These are phyloP conservation scores for Thyridium curvatum DNA, from an alignment of 2,329 filamentous ascomycete genomes.

Conservation along the genomic window DNA sequence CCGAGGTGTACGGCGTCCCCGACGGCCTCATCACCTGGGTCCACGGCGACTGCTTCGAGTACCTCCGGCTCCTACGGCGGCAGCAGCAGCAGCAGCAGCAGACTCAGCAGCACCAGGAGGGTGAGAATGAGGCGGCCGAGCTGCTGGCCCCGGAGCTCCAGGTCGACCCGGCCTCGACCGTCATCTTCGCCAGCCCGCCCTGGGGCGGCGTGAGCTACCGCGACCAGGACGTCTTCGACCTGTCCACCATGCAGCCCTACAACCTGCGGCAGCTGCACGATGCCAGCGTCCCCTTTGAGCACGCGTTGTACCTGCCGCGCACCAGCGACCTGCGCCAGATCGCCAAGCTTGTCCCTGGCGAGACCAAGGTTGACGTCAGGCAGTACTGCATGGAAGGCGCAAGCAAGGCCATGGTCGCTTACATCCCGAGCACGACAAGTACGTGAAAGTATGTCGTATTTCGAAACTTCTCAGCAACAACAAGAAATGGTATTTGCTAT, in stretches of 20 bases:
- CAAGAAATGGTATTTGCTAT: too few relatives aligned
- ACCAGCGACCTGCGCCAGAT: constrained; percentile 79
- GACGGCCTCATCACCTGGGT: constrained; percentile 75
- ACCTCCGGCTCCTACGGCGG: constrained; percentile 35
- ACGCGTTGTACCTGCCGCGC: constrained; percentile 77
- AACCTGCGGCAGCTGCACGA: constrained; percentile 56
- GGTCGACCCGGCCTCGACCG: constrained; percentile 32
- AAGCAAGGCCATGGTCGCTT: constrained; percentile 74
- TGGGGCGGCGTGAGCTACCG: constrained; percentile 54
- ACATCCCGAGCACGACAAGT: constrained; percentile 36
- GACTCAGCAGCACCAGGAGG: not conserved
- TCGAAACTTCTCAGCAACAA: not conserved
- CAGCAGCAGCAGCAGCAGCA: constrained; percentile 1
- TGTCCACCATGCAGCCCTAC: constrained; percentile 86
- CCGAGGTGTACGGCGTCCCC: constrained; percentile 72
- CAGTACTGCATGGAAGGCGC: constrained; percentile 91
- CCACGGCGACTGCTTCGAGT: constrained; percentile 78
- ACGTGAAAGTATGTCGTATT: too few relatives aligned
- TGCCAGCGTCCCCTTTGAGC: constrained; percentile 53
- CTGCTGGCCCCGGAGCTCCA: constrained; percentile 20
- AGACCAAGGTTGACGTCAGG: constrained; percentile 61
- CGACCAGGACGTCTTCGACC: constrained; percentile 67
- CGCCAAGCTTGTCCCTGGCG: constrained; percentile 46
- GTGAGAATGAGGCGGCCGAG: constrained; percentile 8
- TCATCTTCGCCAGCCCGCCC: constrained; percentile 52